These are phyloP conservation scores for Torulaspora globosa DNA, from an alignment of 1,139 yeast genomes.

Conservation along the genomic window DNA sequence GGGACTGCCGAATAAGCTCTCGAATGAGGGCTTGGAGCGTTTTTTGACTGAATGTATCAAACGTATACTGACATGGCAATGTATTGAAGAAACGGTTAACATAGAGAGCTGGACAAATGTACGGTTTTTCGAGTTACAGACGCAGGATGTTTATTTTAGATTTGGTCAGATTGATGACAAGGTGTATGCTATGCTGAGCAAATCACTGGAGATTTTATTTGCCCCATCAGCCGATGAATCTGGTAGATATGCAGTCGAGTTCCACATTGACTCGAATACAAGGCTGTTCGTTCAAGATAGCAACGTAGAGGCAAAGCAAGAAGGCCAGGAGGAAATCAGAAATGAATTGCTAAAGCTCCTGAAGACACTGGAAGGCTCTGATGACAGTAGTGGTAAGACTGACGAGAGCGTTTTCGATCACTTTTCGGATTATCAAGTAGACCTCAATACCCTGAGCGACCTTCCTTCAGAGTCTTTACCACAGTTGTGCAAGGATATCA, in stretches of 20 bases:
- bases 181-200: conserved; percentile 6
- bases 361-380: conserved; percentile 1
- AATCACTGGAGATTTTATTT: conserved; percentile 6
- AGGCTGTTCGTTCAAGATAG: conserved; percentile 18
- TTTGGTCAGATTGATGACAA: conserved; percentile 12
- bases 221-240: background rate
- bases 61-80: conserved; percentile 1
- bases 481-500: conserved; percentile 54
- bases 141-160: conserved; percentile 24
- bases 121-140: conserved; percentile 15
- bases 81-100: conserved; percentile 3
- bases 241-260: conserved; percentile 3
- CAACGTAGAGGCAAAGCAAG: background rate
- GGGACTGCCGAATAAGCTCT: conserved; percentile 16
- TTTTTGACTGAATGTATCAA: conserved; percentile 11
- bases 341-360: conserved; percentile 3
- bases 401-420: conserved; percentile 7
- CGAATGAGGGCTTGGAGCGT: conserved; percentile 12
- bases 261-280: conserved; percentile 26
- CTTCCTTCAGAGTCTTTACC: conserved; percentile 58
- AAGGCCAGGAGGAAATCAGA: conserved; percentile 7
- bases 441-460: conserved; percentile 56
- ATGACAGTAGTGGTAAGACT: background rate
- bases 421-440: conserved; percentile 49
- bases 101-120: conserved; percentile 16